Conservation (phyloP, 352 stramenopile genomes). For the Phytopythium oedochilum region DNA sequence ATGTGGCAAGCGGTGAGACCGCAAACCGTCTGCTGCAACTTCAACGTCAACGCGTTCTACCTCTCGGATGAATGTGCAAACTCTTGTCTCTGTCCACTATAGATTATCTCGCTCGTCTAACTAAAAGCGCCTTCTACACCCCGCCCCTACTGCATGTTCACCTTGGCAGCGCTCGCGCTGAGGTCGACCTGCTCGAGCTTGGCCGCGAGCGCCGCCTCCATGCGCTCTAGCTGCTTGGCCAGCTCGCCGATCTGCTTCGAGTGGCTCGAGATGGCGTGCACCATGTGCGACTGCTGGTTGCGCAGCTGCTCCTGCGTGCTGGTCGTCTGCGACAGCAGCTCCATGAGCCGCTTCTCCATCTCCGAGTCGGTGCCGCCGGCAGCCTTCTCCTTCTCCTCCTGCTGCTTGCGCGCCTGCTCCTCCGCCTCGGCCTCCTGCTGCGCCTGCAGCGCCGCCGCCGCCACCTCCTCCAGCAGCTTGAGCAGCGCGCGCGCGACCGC, state of each 20-base stretch:
- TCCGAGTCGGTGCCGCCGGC: slow-evolving; percentile 31
- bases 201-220: slow-evolving; percentile 37
- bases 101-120: slow-evolving; percentile 3
- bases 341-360: slow-evolving; percentile 28
- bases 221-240: slow-evolving; percentile 51
- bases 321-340: slow-evolving; percentile 50
- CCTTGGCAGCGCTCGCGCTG: background rate
- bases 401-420: slow-evolving; percentile 6
- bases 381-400: slow-evolving; percentile 22
- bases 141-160: background rate
- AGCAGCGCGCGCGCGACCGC: slow-evolving; percentile 66
- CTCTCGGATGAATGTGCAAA: background rate
- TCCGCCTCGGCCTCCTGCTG: slow-evolving; percentile 12
- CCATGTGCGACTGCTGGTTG: slow-evolving; percentile 54
- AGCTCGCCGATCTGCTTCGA: slow-evolving; percentile 50
- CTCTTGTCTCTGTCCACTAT: background rate
- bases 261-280: slow-evolving; percentile 40
- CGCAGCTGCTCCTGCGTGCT: slow-evolving; percentile 49
- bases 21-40: too few species aligned
- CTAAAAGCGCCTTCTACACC: background rate
- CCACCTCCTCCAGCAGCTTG: slow-evolving; percentile 71
- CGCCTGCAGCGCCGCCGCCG: slow-evolving; percentile 25
- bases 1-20: too few species aligned
- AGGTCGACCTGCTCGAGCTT: slow-evolving; percentile 22
- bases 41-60: background rate